Conservation (phyloP, 495 filamentous ascomycete species). For the Penicillium tannophilum region DNA sequence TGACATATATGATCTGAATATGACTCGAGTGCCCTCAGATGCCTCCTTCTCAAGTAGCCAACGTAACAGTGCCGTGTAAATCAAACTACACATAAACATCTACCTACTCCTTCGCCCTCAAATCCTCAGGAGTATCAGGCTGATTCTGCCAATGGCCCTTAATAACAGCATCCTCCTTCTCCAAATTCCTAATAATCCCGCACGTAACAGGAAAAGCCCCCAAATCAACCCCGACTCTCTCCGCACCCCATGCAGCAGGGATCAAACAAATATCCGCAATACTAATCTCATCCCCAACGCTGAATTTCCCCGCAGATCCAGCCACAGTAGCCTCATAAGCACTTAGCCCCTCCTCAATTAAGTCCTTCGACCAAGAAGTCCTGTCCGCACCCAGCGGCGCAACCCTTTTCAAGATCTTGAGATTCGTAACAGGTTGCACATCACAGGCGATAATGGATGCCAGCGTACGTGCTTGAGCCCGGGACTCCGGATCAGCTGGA, state of each 20-base stretch:
- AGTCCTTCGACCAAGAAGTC: conserved; percentile 37
- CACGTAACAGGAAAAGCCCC: conserved; percentile 38
- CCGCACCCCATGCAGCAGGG: conserved; percentile 53
- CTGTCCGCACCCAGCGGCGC: conserved; percentile 40
- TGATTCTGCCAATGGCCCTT: conserved; percentile 50
- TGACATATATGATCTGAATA: conserved; percentile 1
- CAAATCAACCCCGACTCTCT: conserved; percentile 51
- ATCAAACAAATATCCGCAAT: conserved; percentile 56
- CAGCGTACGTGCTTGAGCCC: conserved; percentile 47
- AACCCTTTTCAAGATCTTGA: conserved; percentile 46
- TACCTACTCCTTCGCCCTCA: conserved; percentile 29
- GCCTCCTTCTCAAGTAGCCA: too few species aligned
- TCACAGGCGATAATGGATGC: conserved; percentile 51
- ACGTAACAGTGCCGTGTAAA: too few species aligned
- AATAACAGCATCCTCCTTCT: conserved; percentile 39
- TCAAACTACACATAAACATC: background rate
- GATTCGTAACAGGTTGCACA: conserved; percentile 54
- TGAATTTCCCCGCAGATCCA: conserved; percentile 43
- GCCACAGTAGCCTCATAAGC: conserved; percentile 48
- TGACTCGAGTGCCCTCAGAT: background rate
- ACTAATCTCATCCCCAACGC: conserved; percentile 52
- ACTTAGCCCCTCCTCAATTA: conserved; percentile 45
- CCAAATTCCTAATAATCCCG: conserved; percentile 40
- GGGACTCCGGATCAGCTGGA: conserved; percentile 32
- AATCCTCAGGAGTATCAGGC: conserved; percentile 51